Evolutionary conservation across 2,329 filamentous ascomycete genomes (phyloP).

Genomic region (Ophiostoma perfectum): DNA sequence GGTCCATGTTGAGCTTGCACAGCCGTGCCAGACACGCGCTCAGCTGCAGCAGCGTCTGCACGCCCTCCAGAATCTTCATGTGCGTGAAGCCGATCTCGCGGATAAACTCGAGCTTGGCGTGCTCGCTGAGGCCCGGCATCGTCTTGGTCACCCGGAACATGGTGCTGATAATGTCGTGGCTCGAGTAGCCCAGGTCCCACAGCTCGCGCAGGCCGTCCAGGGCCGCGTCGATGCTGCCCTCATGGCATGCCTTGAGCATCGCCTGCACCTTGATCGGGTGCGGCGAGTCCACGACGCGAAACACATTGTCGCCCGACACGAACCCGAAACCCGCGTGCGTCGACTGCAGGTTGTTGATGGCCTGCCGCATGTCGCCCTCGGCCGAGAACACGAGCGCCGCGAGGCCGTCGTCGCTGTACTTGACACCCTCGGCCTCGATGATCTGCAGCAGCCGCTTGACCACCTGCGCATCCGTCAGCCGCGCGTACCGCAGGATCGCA

Average conservation of each 20-base stretch:
- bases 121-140: slow-evolving; percentile 83
- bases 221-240: slow-evolving; percentile 82
- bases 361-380: slow-evolving; percentile 97
- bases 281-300: slow-evolving; percentile 92
- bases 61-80: slow-evolving; percentile 97
- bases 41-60: slow-evolving; percentile 89
- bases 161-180: slow-evolving; percentile 96
- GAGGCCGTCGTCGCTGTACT: slow-evolving; percentile 87
- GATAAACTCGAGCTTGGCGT: slow-evolving; percentile 94
- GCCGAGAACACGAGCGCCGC: slow-evolving; percentile 96
- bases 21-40: slow-evolving; percentile 87
- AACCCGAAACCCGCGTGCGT: slow-evolving; percentile 92
- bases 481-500: slow-evolving; percentile 88
- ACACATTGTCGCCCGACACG: slow-evolving; percentile 96
- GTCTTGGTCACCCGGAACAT: slow-evolving; percentile 99
- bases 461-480: slow-evolving; percentile 86
- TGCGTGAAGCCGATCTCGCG: slow-evolving; percentile 98
- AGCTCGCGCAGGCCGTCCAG: slow-evolving; percentile 82
- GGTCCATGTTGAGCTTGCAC: slow-evolving; percentile 95
- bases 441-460: slow-evolving; percentile 89
- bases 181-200: slow-evolving; percentile 94
- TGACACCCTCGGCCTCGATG: slow-evolving; percentile 83
- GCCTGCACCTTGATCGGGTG: slow-evolving; percentile 98
- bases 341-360: slow-evolving; percentile 96
- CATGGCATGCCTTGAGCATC: slow-evolving; percentile 96